Conservation (phyloP, 2,329 filamentous ascomycete species). For the Alternaria sp. region DNA sequence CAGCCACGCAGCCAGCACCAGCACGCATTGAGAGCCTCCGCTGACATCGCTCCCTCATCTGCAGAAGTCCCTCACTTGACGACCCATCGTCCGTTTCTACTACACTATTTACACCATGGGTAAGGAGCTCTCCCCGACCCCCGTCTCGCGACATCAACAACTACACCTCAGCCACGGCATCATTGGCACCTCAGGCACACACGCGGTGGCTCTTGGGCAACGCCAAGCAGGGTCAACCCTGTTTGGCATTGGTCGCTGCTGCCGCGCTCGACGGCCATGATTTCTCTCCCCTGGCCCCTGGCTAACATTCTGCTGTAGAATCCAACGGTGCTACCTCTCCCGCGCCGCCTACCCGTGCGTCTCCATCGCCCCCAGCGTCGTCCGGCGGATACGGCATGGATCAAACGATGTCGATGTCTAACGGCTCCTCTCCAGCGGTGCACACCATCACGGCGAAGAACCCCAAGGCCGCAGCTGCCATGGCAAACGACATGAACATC, state of each 20-base stretch:
- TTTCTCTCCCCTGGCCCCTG: conserved; percentile 18
- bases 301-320: conserved; percentile 46
- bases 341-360: conserved; percentile 54
- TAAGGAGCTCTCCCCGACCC: conserved; percentile 36
- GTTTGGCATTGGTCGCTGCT: conserved; percentile 20
- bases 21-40: conserved; percentile 17
- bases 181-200: conserved; percentile 14
- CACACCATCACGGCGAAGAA: conserved; percentile 71
- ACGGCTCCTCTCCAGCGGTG: conserved; percentile 53
- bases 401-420: conserved; percentile 63
- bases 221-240: conserved; percentile 17
- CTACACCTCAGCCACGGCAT: conserved; percentile 12
- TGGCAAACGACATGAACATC: conserved; percentile 76
- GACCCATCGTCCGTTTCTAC: conserved; percentile 36
- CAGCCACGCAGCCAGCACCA: conserved; percentile 26
- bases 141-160: conserved; percentile 16
- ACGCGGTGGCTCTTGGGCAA: conserved; percentile 7
- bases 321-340: conserved; percentile 53
- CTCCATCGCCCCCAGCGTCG: conserved; percentile 53
- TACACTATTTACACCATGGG: conserved; percentile 45
- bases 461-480: conserved; percentile 62
- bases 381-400: conserved; percentile 63
- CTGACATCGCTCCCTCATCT: conserved; percentile 29
- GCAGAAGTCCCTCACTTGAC: conserved; percentile 46
- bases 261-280: conserved; percentile 8